Base-by-base conservation (phyloP, 2,329 filamentous ascomycete species). In the Curvularia spicifera region DNA sequence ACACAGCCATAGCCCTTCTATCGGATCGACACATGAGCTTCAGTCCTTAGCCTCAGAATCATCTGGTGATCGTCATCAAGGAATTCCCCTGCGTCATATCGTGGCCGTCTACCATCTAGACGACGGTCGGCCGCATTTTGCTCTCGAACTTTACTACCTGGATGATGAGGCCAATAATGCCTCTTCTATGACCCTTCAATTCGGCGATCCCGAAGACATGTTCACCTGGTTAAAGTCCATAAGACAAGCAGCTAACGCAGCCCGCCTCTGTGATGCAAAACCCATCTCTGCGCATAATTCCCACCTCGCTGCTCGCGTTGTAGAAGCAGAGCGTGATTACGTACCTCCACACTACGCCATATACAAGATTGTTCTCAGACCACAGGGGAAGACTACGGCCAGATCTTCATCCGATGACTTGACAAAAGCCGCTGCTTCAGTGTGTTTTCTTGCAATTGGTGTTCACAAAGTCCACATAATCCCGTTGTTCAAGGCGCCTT, bases 401-500 rank as follows among this genome's bases (percentile, higher is more conserved):
- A 80, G 84, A 53, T 83, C 86, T 3, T 89, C 88, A 7, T 84
- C 84, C 15, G 89, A 91, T 58, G 88, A 91, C 65, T 73, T 90
- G 43, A 82, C 85, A 48, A 90, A 90, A 68, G 76, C 87, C 28
- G 83, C 83, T 39, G 86, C 87, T 9, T 86, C 84, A 9, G 84
- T 89, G 24, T 90, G 85, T 74, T 90, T 90, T 70, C 81, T 91
- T 61, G 88, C 85, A 6, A 82, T 91, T 70, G 89, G 89, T 20
- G 82, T 88, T 31, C 87, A 90, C 77, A 89, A 88, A 71, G 78
- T 91, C 33, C 88, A 91, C 76, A 68, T 91, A 48, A 82, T 91
- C 45, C 87, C 87, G n/a, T 71, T 89, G 31, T 83, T 86, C 42
- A 89, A 87, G 65, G 78, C 82, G 20, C 78, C 82, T 20, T 80